Evolutionary conservation across 2,329 filamentous ascomycete species (phyloP), one percentile per base, ranked within the genome.

Genomic region (Aspergillus hortae): DNA sequence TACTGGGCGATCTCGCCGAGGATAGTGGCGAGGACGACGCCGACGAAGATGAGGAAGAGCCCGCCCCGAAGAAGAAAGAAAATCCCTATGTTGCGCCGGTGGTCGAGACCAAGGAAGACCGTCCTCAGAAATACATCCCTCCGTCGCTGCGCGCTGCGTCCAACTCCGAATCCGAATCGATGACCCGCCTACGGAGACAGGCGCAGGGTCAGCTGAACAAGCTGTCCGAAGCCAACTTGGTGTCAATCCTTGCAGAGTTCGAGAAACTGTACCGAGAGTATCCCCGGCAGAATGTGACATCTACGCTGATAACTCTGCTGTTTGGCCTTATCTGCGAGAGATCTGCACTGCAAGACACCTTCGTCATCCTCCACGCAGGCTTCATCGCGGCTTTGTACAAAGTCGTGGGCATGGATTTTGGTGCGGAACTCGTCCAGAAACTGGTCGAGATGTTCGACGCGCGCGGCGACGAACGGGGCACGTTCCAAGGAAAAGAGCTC

Each of bases 311-410:
- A 3, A 85, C 92, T 56, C 77, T 92, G 1, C 76, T 97, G 0
- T 78, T 96, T 54, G 82, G 84, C n/a, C 82, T 94, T 53, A 82
- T 96, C 27, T 87, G 85, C 62, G 90, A 95, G 61, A 83, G 86
- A 6, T 88, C 91, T 21, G 84, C 79, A 41, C 77, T 96, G 2
- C 85, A 88, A 4, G 92, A 96, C 61, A 94, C 92, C 0, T 95
- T 96, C 61, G 83, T 96, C 49, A 90, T 96, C 47, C 81, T 97
- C 10, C 88, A 91, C 51, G 91, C 92, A 35, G 92, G 91, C 4
- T 97, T 97, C 66, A 84, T 92, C 33, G 85, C 92, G 4, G 90
- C 91, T 0, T 72, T 95, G 1, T 96, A 96, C 74, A 95, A 90
- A 66, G 80, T 94, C 6, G 80, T 94, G 42, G 94, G 94, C 5